Conservation (phyloP, 768 basidiomycete species). For the Xanthoconium purpureum region DNA sequence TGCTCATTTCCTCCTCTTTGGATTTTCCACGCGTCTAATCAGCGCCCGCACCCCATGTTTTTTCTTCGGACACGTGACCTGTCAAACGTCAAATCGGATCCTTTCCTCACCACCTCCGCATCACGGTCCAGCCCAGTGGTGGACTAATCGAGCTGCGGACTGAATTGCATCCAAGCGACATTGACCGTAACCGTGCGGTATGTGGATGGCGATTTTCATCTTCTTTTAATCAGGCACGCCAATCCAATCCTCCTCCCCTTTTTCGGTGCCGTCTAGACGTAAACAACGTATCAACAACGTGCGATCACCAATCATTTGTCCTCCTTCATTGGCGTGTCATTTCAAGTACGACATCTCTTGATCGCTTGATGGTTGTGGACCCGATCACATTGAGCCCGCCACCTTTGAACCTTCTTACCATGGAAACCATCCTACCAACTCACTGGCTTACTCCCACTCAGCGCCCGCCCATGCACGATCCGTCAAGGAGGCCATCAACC, state of each 20-base stretch:
- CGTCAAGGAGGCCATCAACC: neutral
- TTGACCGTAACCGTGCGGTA: constrained; percentile 14
- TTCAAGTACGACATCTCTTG: constrained; percentile 27
- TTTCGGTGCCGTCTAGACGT: constrained; percentile 34
- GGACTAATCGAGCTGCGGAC: constrained; percentile 3
- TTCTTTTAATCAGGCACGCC: constrained; percentile 28
- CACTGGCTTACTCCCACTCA: constrained; percentile 4
- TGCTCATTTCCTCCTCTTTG: neutral
- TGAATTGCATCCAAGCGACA: constrained; percentile 16
- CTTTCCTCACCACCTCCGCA: neutral
- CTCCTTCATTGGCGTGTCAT: constrained; percentile 21
- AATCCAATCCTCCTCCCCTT: constrained; percentile 19
- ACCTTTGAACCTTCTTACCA: constrained; percentile 22
- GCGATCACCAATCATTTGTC: constrained; percentile 27
- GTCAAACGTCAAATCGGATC: constrained; percentile 1
- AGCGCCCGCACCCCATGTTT: constrained; percentile 8
- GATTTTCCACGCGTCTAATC: constrained; percentile 3
- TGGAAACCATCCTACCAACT: constrained; percentile 26
- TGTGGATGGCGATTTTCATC: constrained; percentile 22
- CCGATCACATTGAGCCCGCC: constrained; percentile 15
- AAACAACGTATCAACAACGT: constrained; percentile 26
- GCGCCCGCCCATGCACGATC: constrained; percentile 3
- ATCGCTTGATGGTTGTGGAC: constrained; percentile 21
- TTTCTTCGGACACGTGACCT: constrained; percentile 28
- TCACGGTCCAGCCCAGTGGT: constrained; percentile 6